Conservation (phyloP, 176 grass and related monocot species). For the Secale cereale region DNA sequence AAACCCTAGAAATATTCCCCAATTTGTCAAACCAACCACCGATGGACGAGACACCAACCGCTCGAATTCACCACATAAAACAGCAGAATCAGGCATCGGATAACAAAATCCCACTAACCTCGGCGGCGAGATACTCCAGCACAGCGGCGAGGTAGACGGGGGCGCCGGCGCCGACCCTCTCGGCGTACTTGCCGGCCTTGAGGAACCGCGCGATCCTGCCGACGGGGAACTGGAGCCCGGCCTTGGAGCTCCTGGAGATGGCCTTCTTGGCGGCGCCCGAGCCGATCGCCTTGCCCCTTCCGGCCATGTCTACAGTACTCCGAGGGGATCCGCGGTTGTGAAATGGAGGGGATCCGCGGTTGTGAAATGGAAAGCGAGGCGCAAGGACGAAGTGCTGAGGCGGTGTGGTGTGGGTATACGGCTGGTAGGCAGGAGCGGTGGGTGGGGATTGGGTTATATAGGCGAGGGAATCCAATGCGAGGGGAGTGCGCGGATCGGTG, state of each 20-base stretch:
- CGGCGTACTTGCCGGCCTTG: conserved; percentile 97
- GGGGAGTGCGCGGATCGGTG: conserved; percentile 50
- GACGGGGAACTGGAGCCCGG: conserved; percentile 94
- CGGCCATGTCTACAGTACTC: conserved; percentile 54
- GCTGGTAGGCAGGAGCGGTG: background rate
- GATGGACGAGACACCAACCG: background rate
- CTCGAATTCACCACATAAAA: background rate
- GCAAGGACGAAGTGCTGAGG: background rate
- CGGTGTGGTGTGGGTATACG: background rate
- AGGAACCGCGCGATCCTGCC: conserved; percentile 91
- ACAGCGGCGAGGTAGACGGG: conserved; percentile 95
- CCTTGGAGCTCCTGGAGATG: conserved; percentile 88
- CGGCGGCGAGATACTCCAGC: conserved; percentile 94
- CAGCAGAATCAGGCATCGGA: background rate
- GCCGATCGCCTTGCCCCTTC: conserved; percentile 89
- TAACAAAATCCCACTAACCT: conserved; percentile 33
- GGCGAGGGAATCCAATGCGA: conserved; percentile 6
- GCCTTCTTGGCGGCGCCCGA: conserved; percentile 82
- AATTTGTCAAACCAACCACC: background rate
- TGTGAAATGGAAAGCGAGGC: background rate
- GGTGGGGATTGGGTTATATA: conserved; percentile 19
- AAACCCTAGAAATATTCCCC: background rate
- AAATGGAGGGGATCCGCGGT: background rate
- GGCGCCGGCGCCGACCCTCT: conserved; percentile 92
- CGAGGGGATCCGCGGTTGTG: background rate